Percentiles rank a stretch among this genome's conserved stretches.
phyloP scores from a whole-genome alignment of 306 rosid genomes.

The Alnus rubra region DNA sequence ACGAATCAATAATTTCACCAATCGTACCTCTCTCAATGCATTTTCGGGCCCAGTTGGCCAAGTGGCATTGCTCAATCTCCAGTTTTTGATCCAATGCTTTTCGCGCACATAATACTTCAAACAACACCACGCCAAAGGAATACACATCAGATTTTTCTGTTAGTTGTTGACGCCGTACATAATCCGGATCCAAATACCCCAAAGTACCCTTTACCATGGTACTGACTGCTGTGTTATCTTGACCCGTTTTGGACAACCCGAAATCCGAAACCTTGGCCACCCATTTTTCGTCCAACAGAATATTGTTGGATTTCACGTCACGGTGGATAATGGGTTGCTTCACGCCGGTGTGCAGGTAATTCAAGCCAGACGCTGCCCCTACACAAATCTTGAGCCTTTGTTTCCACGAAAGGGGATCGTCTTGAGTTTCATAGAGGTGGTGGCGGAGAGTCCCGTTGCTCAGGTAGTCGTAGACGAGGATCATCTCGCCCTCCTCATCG shows the following conservation, averaged over 20 bases:
- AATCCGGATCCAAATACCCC: slow-evolving; percentile 49
- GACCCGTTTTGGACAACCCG: slow-evolving; percentile 48
- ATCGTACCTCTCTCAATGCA: neutral
- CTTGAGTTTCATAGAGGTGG: slow-evolving; percentile 42
- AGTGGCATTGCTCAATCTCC: slow-evolving; percentile 33
- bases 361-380: slow-evolving; percentile 58
- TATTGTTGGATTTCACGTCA: slow-evolving; percentile 57
- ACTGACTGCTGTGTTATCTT: slow-evolving; percentile 29
- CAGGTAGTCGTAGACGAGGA: slow-evolving; percentile 58
- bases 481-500: slow-evolving; percentile 43
- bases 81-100: slow-evolving; percentile 19
- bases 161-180: slow-evolving; percentile 29
- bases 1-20: neutral
- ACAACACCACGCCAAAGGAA: slow-evolving; percentile 59
- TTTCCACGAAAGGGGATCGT: slow-evolving; percentile 38
- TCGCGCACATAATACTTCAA: slow-evolving; percentile 50
- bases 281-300: slow-evolving; percentile 48
- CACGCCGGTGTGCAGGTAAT: slow-evolving; percentile 54
- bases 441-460: slow-evolving; percentile 46
- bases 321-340: slow-evolving; percentile 48
- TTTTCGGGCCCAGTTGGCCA: slow-evolving; percentile 35
- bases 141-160: slow-evolving; percentile 62
- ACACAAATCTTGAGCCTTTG: slow-evolving; percentile 46
- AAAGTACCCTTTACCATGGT: slow-evolving; percentile 46
- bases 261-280: slow-evolving; percentile 56